Base-by-base conservation (phyloP, 2,329 filamentous ascomycete genomes). In the Teratosphaeriaceae sp. region DNA sequence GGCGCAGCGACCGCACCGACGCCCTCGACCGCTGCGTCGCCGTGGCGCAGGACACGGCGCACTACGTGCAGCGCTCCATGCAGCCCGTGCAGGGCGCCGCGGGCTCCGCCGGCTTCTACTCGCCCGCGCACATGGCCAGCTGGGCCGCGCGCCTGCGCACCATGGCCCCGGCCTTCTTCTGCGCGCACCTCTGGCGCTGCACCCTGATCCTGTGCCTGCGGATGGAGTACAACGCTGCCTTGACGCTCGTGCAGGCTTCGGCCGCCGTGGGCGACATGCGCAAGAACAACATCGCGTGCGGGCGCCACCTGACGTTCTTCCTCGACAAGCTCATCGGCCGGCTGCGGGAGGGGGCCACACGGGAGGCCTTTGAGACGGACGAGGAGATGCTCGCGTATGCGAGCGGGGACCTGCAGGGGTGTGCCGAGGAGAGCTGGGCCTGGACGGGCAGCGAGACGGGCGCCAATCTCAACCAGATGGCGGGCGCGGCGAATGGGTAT, bases 381-480 rank as follows among this genome's bases (percentile, higher is more conserved):
- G 89, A 97, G 60, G 90, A 96, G 61, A 76, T 97, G 53, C 69
- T 97, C 21, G 86, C 82, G 0, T 95, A 95, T 56, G 80, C 85
- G 1, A 90, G 85, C 22, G 85, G 83, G 0, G 92, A 97, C 65
- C 72, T 94, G 56, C 90, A 97, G 65, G 85, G 83, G 1, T 80
- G 76, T n/a, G 73, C 75, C 0, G 83, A 88, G 40, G 79, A 79
- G 26, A 82, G 82, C 11, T 97, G 90, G 90, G 77, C 89, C 3
- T 96, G 89, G 90, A 52, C 58, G 5, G 68, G 67, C 21, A 58
- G 58, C 67, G 76, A 56, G 73, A 76, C 22, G n/a, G 53, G 49
- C 33, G 46, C 52, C 36, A 54, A 42, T 13, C 27, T 51, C 4
- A 44, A 38, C 43, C 47, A 21, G 15, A 20, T 13, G 12, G 15